Evolutionary conservation across 768 basidiomycete species (phyloP).

Genomic region (Tylopilus vinaceipallidus): DNA sequence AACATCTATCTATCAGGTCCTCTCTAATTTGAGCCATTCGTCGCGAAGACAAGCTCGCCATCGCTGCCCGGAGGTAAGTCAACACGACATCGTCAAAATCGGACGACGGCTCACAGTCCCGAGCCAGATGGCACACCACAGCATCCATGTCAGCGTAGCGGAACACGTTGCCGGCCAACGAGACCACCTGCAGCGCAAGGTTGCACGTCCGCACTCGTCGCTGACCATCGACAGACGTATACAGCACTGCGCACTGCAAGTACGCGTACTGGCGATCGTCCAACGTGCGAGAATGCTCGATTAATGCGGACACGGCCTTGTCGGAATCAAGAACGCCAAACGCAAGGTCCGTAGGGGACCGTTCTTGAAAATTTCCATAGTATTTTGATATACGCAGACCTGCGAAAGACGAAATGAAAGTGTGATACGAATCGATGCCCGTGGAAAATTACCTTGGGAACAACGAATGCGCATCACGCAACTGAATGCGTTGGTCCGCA

Average conservation of each 20-base stretch:
- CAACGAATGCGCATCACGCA: slow-evolving; percentile 79
- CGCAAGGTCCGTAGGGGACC: slow-evolving; percentile 68
- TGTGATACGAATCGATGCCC: slow-evolving; percentile 5
- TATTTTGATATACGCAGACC: slow-evolving; percentile 66
- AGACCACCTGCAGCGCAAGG: slow-evolving; percentile 75
- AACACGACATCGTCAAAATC: background rate
- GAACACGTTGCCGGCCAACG: slow-evolving; percentile 89
- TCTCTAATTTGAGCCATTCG: slow-evolving; percentile 78
- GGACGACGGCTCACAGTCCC: slow-evolving; percentile 58
- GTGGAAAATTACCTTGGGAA: slow-evolving; percentile 62
- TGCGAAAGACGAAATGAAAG: slow-evolving; percentile 25
- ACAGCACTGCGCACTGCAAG: slow-evolving; percentile 84
- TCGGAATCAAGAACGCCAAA: slow-evolving; percentile 81
- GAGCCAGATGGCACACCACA: slow-evolving; percentile 66
- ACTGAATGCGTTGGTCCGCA: slow-evolving; percentile 74
- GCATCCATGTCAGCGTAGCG: slow-evolving; percentile 89
- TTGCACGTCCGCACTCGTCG: slow-evolving; percentile 85
- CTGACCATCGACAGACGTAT: slow-evolving; percentile 75
- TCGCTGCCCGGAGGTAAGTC: slow-evolving; percentile 46
- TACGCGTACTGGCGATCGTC: slow-evolving; percentile 72
- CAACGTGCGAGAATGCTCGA: slow-evolving; percentile 70
- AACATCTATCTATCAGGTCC: slow-evolving; percentile 79
- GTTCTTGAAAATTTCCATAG: slow-evolving; percentile 71
- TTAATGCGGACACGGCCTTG: slow-evolving; percentile 69
- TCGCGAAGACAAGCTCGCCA: slow-evolving; percentile 57